Conservation (phyloP, 1,139 yeast species). For the Taphrina populina region DNA sequence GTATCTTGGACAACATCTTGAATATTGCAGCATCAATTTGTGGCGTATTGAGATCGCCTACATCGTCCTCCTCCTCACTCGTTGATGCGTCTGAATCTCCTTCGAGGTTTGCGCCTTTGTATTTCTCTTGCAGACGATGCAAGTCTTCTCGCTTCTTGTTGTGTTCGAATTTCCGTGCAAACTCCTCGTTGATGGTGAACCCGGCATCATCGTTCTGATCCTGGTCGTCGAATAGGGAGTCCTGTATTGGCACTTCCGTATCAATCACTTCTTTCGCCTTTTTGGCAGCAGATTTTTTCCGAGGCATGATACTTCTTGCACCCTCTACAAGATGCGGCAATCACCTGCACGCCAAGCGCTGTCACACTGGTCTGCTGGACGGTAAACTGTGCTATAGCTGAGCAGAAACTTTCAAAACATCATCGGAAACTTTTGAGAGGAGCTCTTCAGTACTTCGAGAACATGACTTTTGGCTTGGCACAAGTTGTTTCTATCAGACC, state of each 20-base stretch:
- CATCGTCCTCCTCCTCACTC: constrained; percentile 86
- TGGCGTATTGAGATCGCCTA: constrained; percentile 80
- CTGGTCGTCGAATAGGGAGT: constrained; percentile 36
- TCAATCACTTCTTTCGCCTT: constrained; percentile 63
- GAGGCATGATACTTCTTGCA: too few species aligned
- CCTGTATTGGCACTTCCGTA: constrained; percentile 37
- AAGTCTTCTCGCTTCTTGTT: constrained; percentile 46
- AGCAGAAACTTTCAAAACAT: too few species aligned
- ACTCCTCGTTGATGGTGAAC: constrained; percentile 43
- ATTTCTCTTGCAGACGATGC: constrained; percentile 41
- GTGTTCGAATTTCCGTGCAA: constrained; percentile 44
- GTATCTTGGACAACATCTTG: constrained; percentile 68
- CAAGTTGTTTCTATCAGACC: too few species aligned
- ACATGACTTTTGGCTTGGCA: too few species aligned
- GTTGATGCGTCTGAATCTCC: constrained; percentile 48
- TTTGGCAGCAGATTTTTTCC: constrained; percentile 86
- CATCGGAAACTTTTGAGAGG: too few species aligned
- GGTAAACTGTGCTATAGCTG: too few species aligned
- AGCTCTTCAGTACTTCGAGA: too few species aligned
- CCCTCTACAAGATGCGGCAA: too few species aligned
- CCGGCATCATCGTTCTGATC: constrained; percentile 41
- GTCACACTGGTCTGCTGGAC: too few species aligned
- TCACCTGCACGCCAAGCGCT: too few species aligned
- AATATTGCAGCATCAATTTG: constrained; percentile 79
- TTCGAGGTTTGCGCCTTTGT: constrained; percentile 42